These are phyloP conservation scores for Rosa multiflora DNA, from an alignment of 306 rosid genomes.

Conservation along the genomic window DNA sequence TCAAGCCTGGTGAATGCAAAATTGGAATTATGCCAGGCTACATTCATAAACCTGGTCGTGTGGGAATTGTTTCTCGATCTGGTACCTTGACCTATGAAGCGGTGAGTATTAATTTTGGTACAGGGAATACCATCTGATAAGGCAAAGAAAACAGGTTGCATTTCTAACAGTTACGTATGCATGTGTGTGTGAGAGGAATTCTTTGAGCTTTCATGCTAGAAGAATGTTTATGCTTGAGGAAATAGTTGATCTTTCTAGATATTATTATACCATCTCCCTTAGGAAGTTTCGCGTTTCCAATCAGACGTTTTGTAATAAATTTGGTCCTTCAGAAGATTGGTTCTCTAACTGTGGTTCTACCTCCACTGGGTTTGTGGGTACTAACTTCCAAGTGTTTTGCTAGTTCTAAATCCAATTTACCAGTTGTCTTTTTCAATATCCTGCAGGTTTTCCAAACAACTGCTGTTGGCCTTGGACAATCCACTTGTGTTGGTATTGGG, in stretches of 20 bases:
- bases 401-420: neutral
- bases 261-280: no score
- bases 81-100: conserved; percentile 99
- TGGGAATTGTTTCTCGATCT: conserved; percentile 98
- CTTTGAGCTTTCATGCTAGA: neutral
- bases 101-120: conserved; percentile 50
- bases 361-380: conserved; percentile 10
- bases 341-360: neutral
- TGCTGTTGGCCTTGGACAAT: conserved; percentile 98
- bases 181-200: neutral
- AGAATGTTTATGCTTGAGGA: neutral
- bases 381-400: conserved; percentile 3
- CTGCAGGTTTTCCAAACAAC: conserved; percentile 96
- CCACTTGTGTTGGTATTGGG: conserved; percentile 98
- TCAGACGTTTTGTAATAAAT: neutral
- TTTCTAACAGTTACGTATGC: neutral
- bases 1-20: conserved; percentile 99
- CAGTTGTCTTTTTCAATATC: neutral
- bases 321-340: neutral
- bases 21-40: conserved; percentile 99
- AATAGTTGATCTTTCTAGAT: neutral
- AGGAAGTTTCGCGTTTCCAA: neutral
- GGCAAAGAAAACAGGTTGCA: neutral
- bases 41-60: conserved; percentile 94
- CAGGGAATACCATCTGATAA: neutral